These are phyloP conservation scores for Diplodia scrobiculata DNA, from an alignment of 2,329 filamentous ascomycete species.

Conservation along the genomic window DNA sequence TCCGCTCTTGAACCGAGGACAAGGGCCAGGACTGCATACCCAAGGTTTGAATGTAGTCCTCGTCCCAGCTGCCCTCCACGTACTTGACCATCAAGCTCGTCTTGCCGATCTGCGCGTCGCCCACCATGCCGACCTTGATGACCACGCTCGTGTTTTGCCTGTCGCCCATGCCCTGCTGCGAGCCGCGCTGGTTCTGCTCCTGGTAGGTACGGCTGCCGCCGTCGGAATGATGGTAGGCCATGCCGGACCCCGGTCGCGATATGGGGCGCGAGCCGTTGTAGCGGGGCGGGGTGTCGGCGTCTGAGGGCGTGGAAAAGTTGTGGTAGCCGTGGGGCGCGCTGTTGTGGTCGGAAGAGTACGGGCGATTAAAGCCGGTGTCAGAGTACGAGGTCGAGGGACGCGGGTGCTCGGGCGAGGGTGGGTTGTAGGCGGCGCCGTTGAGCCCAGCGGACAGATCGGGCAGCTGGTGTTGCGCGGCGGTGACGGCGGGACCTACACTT, in stretches of 20 bases:
- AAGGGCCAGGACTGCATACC: conserved; percentile 53
- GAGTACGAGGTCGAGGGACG: conserved; percentile 59
- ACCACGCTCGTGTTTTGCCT: conserved; percentile 70
- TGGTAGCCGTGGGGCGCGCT: conserved; percentile 37
- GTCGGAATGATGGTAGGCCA: conserved; percentile 55
- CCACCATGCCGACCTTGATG: conserved; percentile 99
- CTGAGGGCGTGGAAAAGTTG: conserved; percentile 51
- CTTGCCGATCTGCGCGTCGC: conserved; percentile 98
- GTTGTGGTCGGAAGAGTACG: conserved; percentile 44
- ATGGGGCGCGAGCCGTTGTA: conserved; percentile 34
- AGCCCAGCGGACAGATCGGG: conserved; percentile 42
- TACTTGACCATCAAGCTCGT: conserved; percentile 99
- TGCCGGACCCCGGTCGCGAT: conserved; percentile 54
- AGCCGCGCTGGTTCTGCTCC: conserved; percentile 51
- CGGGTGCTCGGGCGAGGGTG: conserved; percentile 37
- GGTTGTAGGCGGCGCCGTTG: conserved; percentile 49
- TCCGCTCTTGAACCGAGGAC: conserved; percentile 11
- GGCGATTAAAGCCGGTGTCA: conserved; percentile 52
- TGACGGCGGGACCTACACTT: conserved; percentile 53
- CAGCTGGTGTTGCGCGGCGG: conserved; percentile 44
- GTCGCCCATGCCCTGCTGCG: conserved; percentile 43
- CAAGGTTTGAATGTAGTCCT: conserved; percentile 98
- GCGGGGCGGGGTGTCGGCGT: conserved; percentile 50
- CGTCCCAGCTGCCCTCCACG: conserved; percentile 98
- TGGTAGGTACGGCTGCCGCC: conserved; percentile 47